Evolutionary conservation across 1,284 basidiomycete genomes (phyloP).

Genomic region (Tetrapyrgos nigripes): DNA sequence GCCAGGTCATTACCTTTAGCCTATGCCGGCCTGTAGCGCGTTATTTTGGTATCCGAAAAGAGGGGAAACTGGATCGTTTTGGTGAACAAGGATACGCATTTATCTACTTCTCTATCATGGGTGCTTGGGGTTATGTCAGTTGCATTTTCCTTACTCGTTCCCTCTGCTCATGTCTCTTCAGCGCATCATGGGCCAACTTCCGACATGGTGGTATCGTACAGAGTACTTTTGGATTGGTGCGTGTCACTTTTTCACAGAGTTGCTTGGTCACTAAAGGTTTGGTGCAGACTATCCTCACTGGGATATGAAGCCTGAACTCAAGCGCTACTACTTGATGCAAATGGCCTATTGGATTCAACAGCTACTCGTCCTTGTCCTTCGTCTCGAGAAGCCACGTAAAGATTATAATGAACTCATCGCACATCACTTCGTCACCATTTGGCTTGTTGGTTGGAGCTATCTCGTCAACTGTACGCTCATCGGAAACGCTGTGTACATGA

Average conservation of each 20-base stretch:
- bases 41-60: conserved; percentile 71
- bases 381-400: conserved; percentile 93
- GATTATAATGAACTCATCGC: conserved; percentile 89
- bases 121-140: conserved; percentile 62
- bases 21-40: conserved; percentile 77
- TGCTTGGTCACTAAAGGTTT: conserved; percentile 8
- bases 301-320: conserved; percentile 87
- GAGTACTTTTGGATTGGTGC: conserved; percentile 83
- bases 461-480: conserved; percentile 84
- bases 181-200: conserved; percentile 87
- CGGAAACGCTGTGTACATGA: conserved; percentile 92
- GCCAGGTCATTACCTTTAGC: conserved; percentile 80
- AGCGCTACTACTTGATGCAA: conserved; percentile 93
- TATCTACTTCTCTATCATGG: conserved; percentile 79
- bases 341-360: conserved; percentile 95
- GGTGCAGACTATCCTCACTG: conserved; percentile 88
- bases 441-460: conserved; percentile 96
- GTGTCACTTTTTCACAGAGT: conserved; percentile 20
- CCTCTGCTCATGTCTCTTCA: conserved; percentile 33
- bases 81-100: conserved; percentile 91
- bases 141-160: not conserved
- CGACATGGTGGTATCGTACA: conserved; percentile 91
- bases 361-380: conserved; percentile 83
- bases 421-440: conserved; percentile 94
- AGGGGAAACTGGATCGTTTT: conserved; percentile 81